phyloP scores from a whole-genome alignment of 164 flowering plant genomes.

The Santalum album region DNA sequence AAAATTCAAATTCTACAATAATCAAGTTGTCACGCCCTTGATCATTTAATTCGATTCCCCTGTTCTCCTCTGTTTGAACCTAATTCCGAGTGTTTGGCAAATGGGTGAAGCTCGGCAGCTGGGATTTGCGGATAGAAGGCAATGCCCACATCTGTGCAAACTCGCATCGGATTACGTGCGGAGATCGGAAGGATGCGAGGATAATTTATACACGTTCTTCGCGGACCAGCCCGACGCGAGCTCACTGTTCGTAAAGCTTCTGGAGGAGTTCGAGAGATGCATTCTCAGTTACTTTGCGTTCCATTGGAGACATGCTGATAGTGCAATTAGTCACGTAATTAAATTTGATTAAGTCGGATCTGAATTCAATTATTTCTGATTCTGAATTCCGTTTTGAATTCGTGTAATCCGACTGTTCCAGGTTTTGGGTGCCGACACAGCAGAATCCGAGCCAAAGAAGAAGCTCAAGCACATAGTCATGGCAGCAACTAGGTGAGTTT shows the following conservation, averaged over 20 bases:
- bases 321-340: constrained; percentile 34
- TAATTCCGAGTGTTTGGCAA: not conserved
- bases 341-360: not conserved
- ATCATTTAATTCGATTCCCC: not conserved
- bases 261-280: constrained; percentile 21
- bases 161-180: constrained; percentile 33
- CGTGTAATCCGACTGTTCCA: constrained; percentile 10
- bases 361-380: not conserved
- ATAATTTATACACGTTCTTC: constrained; percentile 30
- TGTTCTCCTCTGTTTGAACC: not conserved
- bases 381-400: too few species aligned
- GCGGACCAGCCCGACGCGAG: constrained; percentile 19
- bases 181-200: constrained; percentile 34
- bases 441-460: constrained; percentile 25
- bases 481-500: constrained; percentile 35
- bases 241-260: constrained; percentile 14
- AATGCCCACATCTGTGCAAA: constrained; percentile 36
- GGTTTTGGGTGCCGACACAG: constrained; percentile 24
- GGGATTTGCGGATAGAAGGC: constrained; percentile 31
- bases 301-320: constrained; percentile 34
- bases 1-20: not conserved
- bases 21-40: not conserved
- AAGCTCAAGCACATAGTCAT: constrained; percentile 37
- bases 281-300: constrained; percentile 19
- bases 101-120: constrained; percentile 36